phyloP scores from a whole-genome alignment of 257 asterid genomes.

The Rubia yunnanensis region DNA sequence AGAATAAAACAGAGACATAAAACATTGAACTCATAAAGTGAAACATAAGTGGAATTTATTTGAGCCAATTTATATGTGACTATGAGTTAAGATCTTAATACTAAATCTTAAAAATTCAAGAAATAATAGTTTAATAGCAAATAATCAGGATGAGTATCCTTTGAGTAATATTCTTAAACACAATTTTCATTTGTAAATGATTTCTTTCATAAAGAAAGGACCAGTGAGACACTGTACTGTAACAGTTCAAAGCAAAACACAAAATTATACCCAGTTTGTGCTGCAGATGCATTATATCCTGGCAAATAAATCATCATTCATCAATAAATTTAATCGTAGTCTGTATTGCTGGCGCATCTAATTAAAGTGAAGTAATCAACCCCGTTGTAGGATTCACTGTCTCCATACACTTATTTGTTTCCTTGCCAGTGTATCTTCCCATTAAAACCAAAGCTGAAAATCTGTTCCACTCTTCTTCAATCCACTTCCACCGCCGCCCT shows the following conservation, averaged over 20 bases:
- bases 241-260: neutral
- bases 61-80: neutral
- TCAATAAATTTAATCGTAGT: neutral
- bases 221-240: neutral
- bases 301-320: neutral
- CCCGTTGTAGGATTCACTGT: neutral
- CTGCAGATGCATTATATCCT: neutral
- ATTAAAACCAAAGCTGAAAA: neutral
- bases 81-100: neutral
- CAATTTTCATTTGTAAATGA: neutral
- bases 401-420: neutral
- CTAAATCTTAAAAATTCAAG: neutral
- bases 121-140: neutral
- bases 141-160: neutral
- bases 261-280: neutral
- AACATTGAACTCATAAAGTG: neutral
- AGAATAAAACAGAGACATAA: conserved; percentile 3
- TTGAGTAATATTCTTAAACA: neutral
- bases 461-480: neutral
- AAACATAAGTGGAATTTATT: neutral
- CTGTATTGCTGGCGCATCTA: neutral
- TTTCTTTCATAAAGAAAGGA: neutral
- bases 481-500: neutral
- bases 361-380: neutral
- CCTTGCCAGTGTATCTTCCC: neutral